Percentiles rank a stretch among this genome's conserved stretches.
Conservation (phyloP, 2,329 filamentous ascomycete species). For the Catunica adiposa region DNA sequence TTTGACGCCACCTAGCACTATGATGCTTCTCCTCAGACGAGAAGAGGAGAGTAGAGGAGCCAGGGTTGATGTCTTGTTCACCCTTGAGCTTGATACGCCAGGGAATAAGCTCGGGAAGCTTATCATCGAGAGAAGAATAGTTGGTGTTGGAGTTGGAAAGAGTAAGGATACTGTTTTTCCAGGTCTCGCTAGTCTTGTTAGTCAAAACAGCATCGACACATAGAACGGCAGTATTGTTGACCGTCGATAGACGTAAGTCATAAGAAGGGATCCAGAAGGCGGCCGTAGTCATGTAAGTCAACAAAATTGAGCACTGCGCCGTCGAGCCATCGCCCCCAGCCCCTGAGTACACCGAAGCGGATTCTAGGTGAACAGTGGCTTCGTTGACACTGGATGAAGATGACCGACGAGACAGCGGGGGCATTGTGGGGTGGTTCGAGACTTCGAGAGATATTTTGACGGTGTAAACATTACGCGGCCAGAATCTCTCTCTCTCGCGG, state of each 20-base stretch:
- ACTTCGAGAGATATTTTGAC: slow-evolving; percentile 36
- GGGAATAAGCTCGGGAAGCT: slow-evolving; percentile 35
- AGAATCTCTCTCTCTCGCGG: slow-evolving; percentile 29
- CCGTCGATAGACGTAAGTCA: slow-evolving; percentile 43
- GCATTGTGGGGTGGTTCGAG: slow-evolving; percentile 22
- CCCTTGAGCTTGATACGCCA: slow-evolving; percentile 39
- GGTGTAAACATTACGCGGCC: slow-evolving; percentile 33
- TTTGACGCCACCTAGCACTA: slow-evolving; percentile 19
- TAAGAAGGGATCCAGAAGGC: slow-evolving; percentile 46
- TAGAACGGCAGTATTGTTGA: slow-evolving; percentile 33
- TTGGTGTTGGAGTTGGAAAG: slow-evolving; percentile 48
- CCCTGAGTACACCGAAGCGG: background rate
- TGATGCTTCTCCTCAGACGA: slow-evolving; percentile 26
- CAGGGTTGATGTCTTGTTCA: slow-evolving; percentile 14
- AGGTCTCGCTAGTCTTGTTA: slow-evolving; percentile 47
- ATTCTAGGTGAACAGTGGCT: slow-evolving; percentile 19
- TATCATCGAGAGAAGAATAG: slow-evolving; percentile 38
- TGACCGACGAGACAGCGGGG: slow-evolving; percentile 30
- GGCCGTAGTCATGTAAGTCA: slow-evolving; percentile 42
- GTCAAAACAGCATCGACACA: slow-evolving; percentile 46
- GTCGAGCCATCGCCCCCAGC: background rate
- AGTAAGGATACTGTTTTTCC: slow-evolving; percentile 41
- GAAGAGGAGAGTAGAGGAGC: slow-evolving; percentile 20
- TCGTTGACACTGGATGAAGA: slow-evolving; percentile 37
- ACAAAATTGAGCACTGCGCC: slow-evolving; percentile 22